Conservation (phyloP, 305 asterid species). For the Ruellia speciosa region DNA sequence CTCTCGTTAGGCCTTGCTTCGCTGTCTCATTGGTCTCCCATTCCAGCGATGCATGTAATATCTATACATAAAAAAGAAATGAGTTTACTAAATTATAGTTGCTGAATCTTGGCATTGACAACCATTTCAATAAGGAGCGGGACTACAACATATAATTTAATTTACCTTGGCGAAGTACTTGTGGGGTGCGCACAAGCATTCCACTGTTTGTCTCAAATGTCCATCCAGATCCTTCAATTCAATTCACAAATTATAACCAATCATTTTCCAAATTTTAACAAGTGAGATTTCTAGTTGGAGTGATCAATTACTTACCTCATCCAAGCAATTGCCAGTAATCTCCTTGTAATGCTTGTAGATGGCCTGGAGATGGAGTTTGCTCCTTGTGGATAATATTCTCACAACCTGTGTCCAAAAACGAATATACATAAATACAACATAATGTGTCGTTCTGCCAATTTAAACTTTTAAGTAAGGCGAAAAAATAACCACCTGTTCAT, state of each 20-base stretch:
- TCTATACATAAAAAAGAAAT: slow-evolving; percentile 22
- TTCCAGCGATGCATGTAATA: slow-evolving; percentile 42
- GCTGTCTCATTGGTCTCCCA: slow-evolving; percentile 38
- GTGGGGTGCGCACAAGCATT: slow-evolving; percentile 59
- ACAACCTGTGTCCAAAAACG: slow-evolving; percentile 30
- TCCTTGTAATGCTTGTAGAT: slow-evolving; percentile 57
- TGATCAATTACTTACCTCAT: slow-evolving; percentile 37
- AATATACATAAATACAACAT: no score
- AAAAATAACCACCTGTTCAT: slow-evolving; percentile 33
- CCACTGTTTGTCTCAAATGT: slow-evolving; percentile 39
- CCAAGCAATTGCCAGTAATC: slow-evolving; percentile 43
- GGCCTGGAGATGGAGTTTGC: slow-evolving; percentile 55
- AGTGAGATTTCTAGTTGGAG: background rate
- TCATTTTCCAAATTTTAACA: background rate
- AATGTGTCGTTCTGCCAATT: no score
- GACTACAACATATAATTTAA: no score
- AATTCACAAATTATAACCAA: background rate
- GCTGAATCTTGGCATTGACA: no score
- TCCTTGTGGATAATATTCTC: slow-evolving; percentile 60
- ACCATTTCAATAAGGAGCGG: background rate
- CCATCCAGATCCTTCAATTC: slow-evolving; percentile 45
- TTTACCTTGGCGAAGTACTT: slow-evolving; percentile 54
- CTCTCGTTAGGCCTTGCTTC: slow-evolving; percentile 56
- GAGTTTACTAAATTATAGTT: background rate
- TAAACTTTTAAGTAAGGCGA: no score